A percentile compares a stretch with the other conserved stretches of the same genome.
These are phyloP conservation scores for Populus deltoides DNA, from an alignment of 345 rosid genomes.

Conservation along the genomic window DNA sequence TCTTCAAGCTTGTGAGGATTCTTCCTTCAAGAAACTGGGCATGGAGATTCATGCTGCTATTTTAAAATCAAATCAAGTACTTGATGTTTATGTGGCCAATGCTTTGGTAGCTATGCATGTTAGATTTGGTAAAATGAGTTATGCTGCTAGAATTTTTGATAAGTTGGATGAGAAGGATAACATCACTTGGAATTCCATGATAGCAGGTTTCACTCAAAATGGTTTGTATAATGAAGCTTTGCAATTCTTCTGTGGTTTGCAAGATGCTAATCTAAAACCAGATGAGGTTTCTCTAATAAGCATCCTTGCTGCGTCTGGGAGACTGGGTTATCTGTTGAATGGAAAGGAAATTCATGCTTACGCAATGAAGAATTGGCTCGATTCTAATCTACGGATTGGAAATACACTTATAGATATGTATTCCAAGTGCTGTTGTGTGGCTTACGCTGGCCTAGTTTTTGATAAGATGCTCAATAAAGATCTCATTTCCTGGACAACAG, in stretches of 20 bases:
- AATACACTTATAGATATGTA: constrained; percentile 81
- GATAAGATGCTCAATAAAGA: constrained; percentile 52
- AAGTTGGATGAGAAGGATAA: constrained; percentile 12
- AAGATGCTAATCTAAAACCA: constrained; percentile 43
- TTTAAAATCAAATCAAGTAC: constrained; percentile 44
- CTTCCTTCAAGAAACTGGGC: constrained; percentile 46
- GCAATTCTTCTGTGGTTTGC: constrained; percentile 43
- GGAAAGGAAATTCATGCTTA: constrained; percentile 80
- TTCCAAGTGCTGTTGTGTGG: constrained; percentile 53
- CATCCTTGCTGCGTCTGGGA: constrained; percentile 56
- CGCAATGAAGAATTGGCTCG: constrained; percentile 55
- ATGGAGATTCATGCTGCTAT: constrained; percentile 66
- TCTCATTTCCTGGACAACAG: constrained; percentile 79
- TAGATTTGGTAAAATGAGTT: constrained; percentile 15
- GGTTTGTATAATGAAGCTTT: constrained; percentile 41
- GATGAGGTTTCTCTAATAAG: constrained; percentile 57
- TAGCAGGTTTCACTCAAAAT: constrained; percentile 46
- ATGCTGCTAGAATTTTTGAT: constrained; percentile 20
- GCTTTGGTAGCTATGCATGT: constrained; percentile 15
- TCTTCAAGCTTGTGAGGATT: constrained; percentile 63
- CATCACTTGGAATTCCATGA: constrained; percentile 19
- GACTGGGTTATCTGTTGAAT: constrained; percentile 51
- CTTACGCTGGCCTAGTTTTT: constrained; percentile 56
- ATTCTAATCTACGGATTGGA: constrained; percentile 54
- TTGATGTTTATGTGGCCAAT: constrained; percentile 13